Base-by-base conservation (phyloP, 768 basidiomycete genomes). In the Pulveroboletus sp. region DNA sequence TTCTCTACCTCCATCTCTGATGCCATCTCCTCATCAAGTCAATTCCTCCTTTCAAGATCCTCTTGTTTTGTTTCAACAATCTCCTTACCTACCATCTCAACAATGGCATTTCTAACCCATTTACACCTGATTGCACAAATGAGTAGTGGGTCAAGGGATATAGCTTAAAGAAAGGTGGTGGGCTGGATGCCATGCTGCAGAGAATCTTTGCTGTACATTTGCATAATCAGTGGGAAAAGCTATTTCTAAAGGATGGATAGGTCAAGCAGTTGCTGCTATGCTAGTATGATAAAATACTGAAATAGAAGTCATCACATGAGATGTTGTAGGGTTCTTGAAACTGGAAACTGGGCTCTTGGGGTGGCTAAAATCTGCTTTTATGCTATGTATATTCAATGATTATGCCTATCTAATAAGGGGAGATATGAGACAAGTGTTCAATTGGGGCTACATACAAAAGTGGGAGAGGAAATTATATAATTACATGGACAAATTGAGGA, bases 21-120 rank as follows among this genome's bases (percentile, higher is more conserved):
- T 84, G 93, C 7, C 80, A 90, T 1, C 85, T 97, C 47, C 72
- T 95, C 40, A 79, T 82, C 0, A 78, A 69, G 0, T 78, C 78
- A 13, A 77, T 92, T 46, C 84, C 81, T 1, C 94, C 95, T 0
- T 97, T 97, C 77, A 86, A 90, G 60, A 77, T 97, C 43, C 81
- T 98, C 17, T 94, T 95, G 0, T 98, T 87, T 74, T 98, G 95
- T 71, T 93, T 97, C 68, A 84, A 84, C 54, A 94, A 98, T 59
- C 93, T 84, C 2, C 80, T 89, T 27, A 90, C 90, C 10, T 97
- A 94, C 67, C 76, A 91, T 25, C 74, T 90, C 10, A 93, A 97
- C 69, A 94, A 93, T 53, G 79, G 93, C 11, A 79, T 97, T 6
- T 95, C 95, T 0, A 92, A 97, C 64, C 94, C 95, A 3, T 97